Evolutionary conservation across 495 filamentous ascomycete genomes (phyloP).

Genomic region (Xylaria intraflava): DNA sequence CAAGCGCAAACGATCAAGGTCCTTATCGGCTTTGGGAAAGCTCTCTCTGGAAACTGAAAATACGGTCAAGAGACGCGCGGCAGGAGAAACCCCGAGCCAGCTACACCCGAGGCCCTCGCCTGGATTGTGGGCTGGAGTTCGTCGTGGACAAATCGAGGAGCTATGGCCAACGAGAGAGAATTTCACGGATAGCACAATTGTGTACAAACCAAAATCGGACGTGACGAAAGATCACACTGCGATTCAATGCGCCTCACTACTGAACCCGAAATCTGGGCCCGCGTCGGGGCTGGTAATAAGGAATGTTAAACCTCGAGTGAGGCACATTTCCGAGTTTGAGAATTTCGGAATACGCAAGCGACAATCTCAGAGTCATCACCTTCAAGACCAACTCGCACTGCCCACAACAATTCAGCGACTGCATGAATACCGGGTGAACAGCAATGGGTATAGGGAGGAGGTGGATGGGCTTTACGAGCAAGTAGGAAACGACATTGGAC

Average conservation of each 20-base stretch:
- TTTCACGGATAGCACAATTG: constrained; percentile 18
- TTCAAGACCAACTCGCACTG: background rate
- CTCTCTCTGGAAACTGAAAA: constrained; percentile 16
- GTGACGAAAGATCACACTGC: background rate
- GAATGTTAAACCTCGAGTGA: constrained; percentile 1
- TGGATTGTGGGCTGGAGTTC: background rate
- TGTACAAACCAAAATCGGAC: background rate
- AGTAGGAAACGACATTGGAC: background rate
- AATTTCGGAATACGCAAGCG: constrained; percentile 13
- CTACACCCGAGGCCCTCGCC: background rate
- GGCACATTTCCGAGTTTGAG: constrained; percentile 19
- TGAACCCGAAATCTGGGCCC: background rate
- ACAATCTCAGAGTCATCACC: background rate
- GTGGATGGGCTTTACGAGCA: background rate
- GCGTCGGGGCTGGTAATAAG: background rate
- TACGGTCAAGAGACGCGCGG: background rate
- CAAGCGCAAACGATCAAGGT: constrained; percentile 14
- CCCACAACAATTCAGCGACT: background rate
- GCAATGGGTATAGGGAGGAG: constrained; percentile 2
- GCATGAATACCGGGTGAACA: background rate
- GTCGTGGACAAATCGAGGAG: constrained; percentile 7
- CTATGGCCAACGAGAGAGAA: constrained; percentile 23
- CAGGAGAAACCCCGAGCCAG: background rate
- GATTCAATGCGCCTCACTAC: background rate
- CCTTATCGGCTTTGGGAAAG: constrained; percentile 15